Evolutionary conservation across 2,329 filamentous ascomycete genomes (phyloP), one percentile per base, ranked within the genome.

Genomic region (Didymella arachidicola): DNA sequence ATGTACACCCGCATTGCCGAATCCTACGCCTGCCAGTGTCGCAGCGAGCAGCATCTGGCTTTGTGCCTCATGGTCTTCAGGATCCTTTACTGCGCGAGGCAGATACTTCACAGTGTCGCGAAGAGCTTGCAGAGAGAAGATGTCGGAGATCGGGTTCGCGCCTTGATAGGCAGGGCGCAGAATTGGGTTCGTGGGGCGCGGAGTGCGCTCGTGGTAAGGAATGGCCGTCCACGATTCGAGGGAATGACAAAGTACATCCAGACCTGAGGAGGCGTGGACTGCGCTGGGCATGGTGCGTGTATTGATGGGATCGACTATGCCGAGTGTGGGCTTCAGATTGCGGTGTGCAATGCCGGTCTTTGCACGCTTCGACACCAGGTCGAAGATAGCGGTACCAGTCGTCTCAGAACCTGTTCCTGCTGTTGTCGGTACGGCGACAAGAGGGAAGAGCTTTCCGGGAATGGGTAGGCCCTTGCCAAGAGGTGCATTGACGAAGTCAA

Each of bases 141-240:
- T 94, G 75, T 99, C 95, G 42, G 91, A 96, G 69, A 99, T 99
- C 2, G 95, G 95, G 75, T 99, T 99, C 7, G 95, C 93, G 39
- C 95, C 95, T 78, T 99, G 95, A 74, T 99, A 99, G 0, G 95
- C 93, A 0, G 95, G 95, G 4, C 95, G 85, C 60, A 94, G 84
- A 67, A 99, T 91, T 0, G 96, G 95, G 75, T 99, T 98, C 4
- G 86, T 79, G 0, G 96, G 96, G 2, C 94, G 84, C 0, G 95
- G 95, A 0, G 83, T 87, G 49, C 95, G 88, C 82, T 97, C 90
- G 68, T 91, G 84, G 81, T 92, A 99, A 0, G 96, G 96, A 63
- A 99, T 98, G 2, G 95, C 95, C 0, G 95, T 99, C 92, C 94
- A 99, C 4, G 91, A 96, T 78, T 99, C 96, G 38, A 99, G 87